Evolutionary conservation across 1,139 yeast genomes (phyloP).

Genomic region (Scheffersomyces titani): DNA sequence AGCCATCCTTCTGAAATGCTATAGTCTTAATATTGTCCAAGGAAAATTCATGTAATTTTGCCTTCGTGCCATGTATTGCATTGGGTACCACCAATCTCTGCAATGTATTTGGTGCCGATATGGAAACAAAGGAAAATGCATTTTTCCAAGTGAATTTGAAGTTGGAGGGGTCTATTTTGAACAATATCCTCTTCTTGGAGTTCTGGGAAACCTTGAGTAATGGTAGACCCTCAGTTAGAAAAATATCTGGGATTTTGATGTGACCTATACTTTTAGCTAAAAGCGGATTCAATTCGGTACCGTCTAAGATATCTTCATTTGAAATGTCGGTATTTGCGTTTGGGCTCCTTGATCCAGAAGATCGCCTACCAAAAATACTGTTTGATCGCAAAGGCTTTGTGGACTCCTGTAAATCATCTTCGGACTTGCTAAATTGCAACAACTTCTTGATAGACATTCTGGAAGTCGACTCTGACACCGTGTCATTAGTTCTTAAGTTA

Average conservation of each 20-base stretch:
- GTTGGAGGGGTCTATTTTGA: constrained; percentile 32
- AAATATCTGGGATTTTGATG: constrained; percentile 21
- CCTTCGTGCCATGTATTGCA: constrained; percentile 29
- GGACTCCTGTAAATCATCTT: constrained; percentile 9
- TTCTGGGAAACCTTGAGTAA: constrained; percentile 68
- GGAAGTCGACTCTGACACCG: background rate
- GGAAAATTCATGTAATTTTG: constrained; percentile 47
- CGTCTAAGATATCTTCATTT: background rate
- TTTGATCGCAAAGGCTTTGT: background rate
- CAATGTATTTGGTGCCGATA: constrained; percentile 13
- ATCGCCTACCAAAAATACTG: background rate
- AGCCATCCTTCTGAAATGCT: constrained; percentile 68
- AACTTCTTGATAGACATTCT: constrained; percentile 13
- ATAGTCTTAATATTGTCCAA: constrained; percentile 74
- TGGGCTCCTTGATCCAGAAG: background rate
- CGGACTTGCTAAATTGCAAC: constrained; percentile 12
- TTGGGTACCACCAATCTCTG: constrained; percentile 22
- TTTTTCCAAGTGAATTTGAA: constrained; percentile 51
- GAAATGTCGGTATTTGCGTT: background rate
- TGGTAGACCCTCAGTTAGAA: constrained; percentile 47
- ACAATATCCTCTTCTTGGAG: constrained; percentile 54
- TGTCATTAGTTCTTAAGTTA: constrained; percentile 25
- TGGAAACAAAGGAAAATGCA: constrained; percentile 15
- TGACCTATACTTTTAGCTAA: constrained; percentile 11
- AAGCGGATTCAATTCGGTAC: constrained; percentile 4